Evolutionary conservation across 2,329 filamentous ascomycete genomes (phyloP).

Genomic region (Colletotrichum echinochloae): DNA sequence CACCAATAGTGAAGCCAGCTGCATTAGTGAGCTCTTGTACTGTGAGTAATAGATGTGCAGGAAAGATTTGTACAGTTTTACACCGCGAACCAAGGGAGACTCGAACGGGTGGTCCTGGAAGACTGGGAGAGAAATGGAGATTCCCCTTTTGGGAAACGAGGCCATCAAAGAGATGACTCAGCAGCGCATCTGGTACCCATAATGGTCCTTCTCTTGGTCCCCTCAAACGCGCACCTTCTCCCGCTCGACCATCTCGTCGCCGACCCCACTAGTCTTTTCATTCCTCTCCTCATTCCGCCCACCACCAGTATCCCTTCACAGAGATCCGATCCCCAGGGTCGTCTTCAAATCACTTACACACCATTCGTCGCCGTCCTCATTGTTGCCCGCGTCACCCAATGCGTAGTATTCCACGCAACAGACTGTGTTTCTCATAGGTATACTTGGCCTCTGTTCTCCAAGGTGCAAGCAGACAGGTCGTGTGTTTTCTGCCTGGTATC

Average conservation of each 20-base stretch:
- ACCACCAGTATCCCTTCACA: slow-evolving; percentile 37
- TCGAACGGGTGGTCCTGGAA: slow-evolving; percentile 21
- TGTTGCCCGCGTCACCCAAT: neutral
- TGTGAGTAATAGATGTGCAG: neutral
- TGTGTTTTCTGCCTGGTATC: slow-evolving; percentile 26
- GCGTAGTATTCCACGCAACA: neutral
- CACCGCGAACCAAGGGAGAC: neutral
- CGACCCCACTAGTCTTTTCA: slow-evolving; percentile 43
- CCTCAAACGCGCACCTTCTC: slow-evolving; percentile 41
- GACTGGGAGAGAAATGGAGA: neutral
- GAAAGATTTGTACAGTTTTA: neutral
- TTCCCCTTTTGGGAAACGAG: slow-evolving; percentile 17
- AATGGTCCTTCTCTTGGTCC: neutral
- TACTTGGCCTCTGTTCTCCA: neutral
- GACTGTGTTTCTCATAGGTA: neutral
- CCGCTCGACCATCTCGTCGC: slow-evolving; percentile 49
- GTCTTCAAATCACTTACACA: slow-evolving; percentile 31
- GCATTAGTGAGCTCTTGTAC: neutral
- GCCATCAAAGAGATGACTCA: slow-evolving; percentile 11
- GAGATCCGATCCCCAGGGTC: neutral
- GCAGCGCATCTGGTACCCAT: neutral
- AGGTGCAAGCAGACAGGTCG: slow-evolving; percentile 9
- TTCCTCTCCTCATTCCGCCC: slow-evolving; percentile 42
- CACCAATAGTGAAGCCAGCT: neutral
- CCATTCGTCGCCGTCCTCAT: slow-evolving; percentile 18